These are phyloP conservation scores for Phanerodontia chrysosporium DNA, from an alignment of 768 basidiomycete genomes.

Conservation along the genomic window DNA sequence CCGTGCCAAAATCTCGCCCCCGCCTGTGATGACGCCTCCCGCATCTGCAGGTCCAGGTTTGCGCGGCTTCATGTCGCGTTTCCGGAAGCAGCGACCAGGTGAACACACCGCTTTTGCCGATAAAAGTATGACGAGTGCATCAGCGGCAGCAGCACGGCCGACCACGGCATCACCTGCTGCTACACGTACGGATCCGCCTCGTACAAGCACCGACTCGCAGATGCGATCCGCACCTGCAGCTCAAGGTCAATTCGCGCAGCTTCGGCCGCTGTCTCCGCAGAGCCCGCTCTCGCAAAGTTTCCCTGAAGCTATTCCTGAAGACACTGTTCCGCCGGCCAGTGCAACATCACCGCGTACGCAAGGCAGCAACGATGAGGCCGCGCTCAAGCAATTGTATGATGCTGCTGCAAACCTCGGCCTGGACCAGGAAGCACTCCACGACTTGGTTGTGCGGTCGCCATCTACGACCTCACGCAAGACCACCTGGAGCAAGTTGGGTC, in stretches of 20 bases:
- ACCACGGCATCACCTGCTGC: conserved; percentile 1
- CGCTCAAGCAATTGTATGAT: conserved; percentile 69
- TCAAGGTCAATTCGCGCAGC: conserved; percentile 17
- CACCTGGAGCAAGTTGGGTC: conserved; percentile 40
- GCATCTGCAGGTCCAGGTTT: conserved; percentile 70
- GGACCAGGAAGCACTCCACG: conserved; percentile 67
- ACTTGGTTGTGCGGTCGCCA: conserved; percentile 65
- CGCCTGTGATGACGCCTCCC: conserved; percentile 50
- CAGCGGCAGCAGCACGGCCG: neutral
- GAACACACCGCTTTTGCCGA: conserved; percentile 12
- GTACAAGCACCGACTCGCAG: conserved; percentile 5
- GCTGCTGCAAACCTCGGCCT: conserved; percentile 74
- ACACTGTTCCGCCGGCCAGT: conserved; percentile 1
- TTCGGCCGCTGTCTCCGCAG: conserved; percentile 16
- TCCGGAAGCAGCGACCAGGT: conserved; percentile 41
- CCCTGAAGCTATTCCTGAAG: conserved; percentile 14
- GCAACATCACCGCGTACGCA: conserved; percentile 16
- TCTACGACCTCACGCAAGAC: conserved; percentile 56
- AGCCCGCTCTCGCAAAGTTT: conserved; percentile 8
- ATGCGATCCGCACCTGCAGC: conserved; percentile 23
- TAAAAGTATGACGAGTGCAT: neutral
- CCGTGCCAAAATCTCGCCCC: conserved; percentile 47
- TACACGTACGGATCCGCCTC: conserved; percentile 5
- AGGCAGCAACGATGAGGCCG: conserved; percentile 36
- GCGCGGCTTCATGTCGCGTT: conserved; percentile 79